phyloP scores from a whole-genome alignment of 768 basidiomycete species.

The Boletus patriciae region DNA sequence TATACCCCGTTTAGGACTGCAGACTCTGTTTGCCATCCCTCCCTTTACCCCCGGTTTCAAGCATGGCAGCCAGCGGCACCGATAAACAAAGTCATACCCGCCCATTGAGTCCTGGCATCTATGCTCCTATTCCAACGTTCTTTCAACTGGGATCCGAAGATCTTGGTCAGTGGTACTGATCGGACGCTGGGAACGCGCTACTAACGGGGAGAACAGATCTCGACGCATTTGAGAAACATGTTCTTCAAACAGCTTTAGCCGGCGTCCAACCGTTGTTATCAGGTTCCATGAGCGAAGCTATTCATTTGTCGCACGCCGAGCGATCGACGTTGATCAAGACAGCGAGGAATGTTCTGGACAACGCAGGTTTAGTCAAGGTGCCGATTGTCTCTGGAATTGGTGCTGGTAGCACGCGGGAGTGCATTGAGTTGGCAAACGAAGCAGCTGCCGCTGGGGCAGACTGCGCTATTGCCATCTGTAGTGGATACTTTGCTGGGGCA shows the following conservation, averaged over 20 bases:
- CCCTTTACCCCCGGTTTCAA: slow-evolving; percentile 1
- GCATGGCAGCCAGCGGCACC: slow-evolving; percentile 41
- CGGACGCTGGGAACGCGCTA: background rate
- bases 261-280: slow-evolving; percentile 72
- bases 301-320: slow-evolving; percentile 69
- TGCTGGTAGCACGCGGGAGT: slow-evolving; percentile 79
- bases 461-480: slow-evolving; percentile 79
- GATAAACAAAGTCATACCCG: slow-evolving; percentile 35
- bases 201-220: slow-evolving; percentile 46
- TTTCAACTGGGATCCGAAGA: slow-evolving; percentile 76
- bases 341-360: slow-evolving; percentile 71
- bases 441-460: slow-evolving; percentile 87
- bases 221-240: slow-evolving; percentile 64
- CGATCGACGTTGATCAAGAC: slow-evolving; percentile 62
- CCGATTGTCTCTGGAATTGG: slow-evolving; percentile 86
- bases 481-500: slow-evolving; percentile 84
- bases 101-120: slow-evolving; percentile 72
- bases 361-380: slow-evolving; percentile 51
- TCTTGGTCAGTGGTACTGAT: slow-evolving; percentile 56
- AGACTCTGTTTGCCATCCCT: background rate
- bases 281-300: slow-evolving; percentile 86
- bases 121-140: slow-evolving; percentile 85
- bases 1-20: slow-evolving; percentile 7
- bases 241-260: slow-evolving; percentile 59
- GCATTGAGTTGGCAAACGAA: slow-evolving; percentile 68